These are phyloP conservation scores for Sugiyamaella lignohabitans DNA, from an alignment of 805 yeast genomes.

Conservation along the genomic window DNA sequence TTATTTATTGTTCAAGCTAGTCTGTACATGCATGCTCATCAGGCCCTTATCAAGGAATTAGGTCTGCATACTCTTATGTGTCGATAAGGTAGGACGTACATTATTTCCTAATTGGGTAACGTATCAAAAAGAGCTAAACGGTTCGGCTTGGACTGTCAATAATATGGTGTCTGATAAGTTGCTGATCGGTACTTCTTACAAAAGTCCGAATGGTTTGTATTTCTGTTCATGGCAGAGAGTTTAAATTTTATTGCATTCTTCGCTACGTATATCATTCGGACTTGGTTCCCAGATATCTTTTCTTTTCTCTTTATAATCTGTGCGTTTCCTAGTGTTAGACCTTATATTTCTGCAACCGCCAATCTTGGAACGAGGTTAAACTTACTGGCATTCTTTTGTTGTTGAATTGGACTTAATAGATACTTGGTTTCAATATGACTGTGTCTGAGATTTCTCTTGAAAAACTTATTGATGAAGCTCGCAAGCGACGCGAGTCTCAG, in stretches of 20 bases:
- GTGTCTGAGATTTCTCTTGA: neutral
- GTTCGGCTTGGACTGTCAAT: neutral
- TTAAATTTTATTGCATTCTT: neutral
- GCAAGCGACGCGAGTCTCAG: constrained; percentile 15
- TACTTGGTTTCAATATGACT: no score
- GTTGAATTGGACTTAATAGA: no score
- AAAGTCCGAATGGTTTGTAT: neutral
- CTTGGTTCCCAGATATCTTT: neutral
- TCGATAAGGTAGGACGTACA: neutral
- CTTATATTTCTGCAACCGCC: no score
- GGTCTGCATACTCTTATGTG: neutral
- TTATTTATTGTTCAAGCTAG: no score
- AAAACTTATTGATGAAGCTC: constrained; percentile 10
- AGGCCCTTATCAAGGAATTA: neutral
- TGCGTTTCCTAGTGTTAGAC: neutral
- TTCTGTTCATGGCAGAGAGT: neutral
- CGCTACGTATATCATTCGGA: neutral
- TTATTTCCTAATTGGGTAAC: neutral
- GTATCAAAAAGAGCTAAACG: neutral
- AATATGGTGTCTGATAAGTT: neutral
- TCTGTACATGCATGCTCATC: neutral
- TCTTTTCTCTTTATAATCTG: no score
- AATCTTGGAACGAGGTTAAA: neutral
- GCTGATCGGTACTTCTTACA: no score
- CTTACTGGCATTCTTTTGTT: neutral